These are phyloP conservation scores for Madurella fahalii DNA, from an alignment of 2,329 filamentous ascomycete species.

Conservation along the genomic window DNA sequence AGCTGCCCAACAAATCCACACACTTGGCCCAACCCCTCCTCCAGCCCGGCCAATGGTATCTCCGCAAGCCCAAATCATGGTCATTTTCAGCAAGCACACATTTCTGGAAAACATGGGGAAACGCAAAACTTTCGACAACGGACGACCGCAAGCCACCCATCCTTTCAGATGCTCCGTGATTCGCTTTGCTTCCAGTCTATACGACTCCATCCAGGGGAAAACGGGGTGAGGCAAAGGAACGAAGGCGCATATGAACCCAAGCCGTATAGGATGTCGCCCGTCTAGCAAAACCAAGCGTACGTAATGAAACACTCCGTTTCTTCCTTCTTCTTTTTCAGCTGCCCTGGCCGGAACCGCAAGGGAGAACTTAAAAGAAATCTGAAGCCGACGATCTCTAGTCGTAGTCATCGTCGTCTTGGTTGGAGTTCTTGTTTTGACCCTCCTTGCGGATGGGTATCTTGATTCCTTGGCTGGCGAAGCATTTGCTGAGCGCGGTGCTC, in stretches of 20 bases:
- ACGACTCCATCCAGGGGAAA: background rate
- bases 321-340: background rate
- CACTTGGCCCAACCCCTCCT: background rate
- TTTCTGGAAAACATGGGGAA: background rate
- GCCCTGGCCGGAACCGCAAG: background rate
- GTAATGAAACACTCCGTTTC: background rate
- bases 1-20: background rate
- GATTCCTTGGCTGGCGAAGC: conserved; percentile 88
- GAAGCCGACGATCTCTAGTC: conserved; percentile 24
- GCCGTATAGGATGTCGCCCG: background rate
- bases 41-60: conserved; percentile 9
- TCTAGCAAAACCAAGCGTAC: conserved; percentile 10
- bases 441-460: conserved; percentile 97
- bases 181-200: conserved; percentile 1
- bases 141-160: background rate
- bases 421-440: conserved; percentile 48
- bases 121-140: background rate
- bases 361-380: background rate
- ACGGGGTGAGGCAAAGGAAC: background rate
- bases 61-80: conserved; percentile 6
- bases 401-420: conserved; percentile 52
- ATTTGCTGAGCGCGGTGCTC: conserved; percentile 84
- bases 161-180: background rate
- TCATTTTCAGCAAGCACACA: background rate
- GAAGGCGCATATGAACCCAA: background rate